Conservation (phyloP, 352 stramenopile genomes). For the Saprolegnia diclina region DNA sequence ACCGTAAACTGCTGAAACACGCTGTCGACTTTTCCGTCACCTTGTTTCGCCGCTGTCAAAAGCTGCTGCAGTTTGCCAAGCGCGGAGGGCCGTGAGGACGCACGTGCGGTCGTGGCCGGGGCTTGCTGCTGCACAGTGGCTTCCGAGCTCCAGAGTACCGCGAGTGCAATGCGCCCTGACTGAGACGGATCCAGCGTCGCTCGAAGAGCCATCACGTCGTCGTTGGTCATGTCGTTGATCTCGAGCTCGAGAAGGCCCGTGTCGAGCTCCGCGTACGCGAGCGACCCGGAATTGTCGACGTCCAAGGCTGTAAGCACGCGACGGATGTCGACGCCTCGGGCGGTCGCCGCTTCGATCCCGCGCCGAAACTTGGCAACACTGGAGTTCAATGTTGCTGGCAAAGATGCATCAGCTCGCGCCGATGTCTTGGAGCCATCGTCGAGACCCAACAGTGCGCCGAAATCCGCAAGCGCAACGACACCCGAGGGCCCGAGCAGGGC, state of each 20-base stretch:
- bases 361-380: constrained; percentile 36
- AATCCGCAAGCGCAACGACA: too few relatives aligned
- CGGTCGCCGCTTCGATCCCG: constrained; percentile 40
- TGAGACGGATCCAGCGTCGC: background rate
- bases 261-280: constrained; percentile 55
- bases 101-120: background rate
- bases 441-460: too few relatives aligned
- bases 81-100: background rate
- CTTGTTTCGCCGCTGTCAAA: background rate
- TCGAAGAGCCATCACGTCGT: background rate
- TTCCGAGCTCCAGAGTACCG: background rate
- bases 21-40: constrained; percentile 36
- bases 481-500: too few relatives aligned
- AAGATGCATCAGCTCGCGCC: too few relatives aligned
- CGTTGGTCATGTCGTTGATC: background rate
- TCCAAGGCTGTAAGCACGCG: constrained; percentile 71
- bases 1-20: constrained; percentile 70
- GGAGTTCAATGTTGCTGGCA: too few relatives aligned
- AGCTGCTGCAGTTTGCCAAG: background rate
- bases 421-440: too few relatives aligned
- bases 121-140: background rate
- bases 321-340: constrained; percentile 41
- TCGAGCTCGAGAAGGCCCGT: constrained; percentile 19
- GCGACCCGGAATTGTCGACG: constrained; percentile 45
- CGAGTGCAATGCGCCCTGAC: background rate